Percentiles rank a stretch among this genome's conserved stretches.
Conservation (phyloP, 2,329 filamentous ascomycete species). For the Penicillium sp. region DNA sequence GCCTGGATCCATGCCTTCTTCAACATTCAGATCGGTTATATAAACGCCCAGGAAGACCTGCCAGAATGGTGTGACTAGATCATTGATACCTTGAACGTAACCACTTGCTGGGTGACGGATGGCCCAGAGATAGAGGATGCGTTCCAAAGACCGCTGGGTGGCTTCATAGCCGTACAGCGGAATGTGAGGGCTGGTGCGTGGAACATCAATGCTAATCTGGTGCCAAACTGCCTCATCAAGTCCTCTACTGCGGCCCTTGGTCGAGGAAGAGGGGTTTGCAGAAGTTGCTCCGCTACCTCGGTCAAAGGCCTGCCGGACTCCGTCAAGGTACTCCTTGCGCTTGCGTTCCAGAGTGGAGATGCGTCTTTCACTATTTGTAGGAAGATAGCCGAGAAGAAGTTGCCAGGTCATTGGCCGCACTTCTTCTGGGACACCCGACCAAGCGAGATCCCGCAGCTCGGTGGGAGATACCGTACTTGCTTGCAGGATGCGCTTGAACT, state of each 20-base stretch:
- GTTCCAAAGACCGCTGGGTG: slow-evolving; percentile 88
- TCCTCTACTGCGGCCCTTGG: slow-evolving; percentile 62
- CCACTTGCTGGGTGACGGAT: slow-evolving; percentile 95
- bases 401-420: slow-evolving; percentile 99
- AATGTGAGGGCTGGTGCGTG: slow-evolving; percentile 92
- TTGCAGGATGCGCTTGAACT: slow-evolving; percentile 95
- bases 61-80: slow-evolving; percentile 96
- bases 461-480: slow-evolving; percentile 82
- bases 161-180: slow-evolving; percentile 94
- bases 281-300: slow-evolving; percentile 47
- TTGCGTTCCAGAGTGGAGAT: slow-evolving; percentile 90
- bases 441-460: slow-evolving; percentile 80
- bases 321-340: slow-evolving; percentile 93
- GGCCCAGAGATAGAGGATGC: slow-evolving; percentile 96
- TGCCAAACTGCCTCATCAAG: slow-evolving; percentile 98
- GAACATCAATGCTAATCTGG: slow-evolving; percentile 98
- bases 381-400: slow-evolving; percentile 87
- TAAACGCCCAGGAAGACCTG: slow-evolving; percentile 95
- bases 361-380: slow-evolving; percentile 91
- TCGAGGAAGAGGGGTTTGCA: slow-evolving; percentile 42
- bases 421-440: slow-evolving; percentile 92
- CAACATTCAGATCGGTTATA: slow-evolving; percentile 89
- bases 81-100: slow-evolving; percentile 98
- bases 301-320: slow-evolving; percentile 69
- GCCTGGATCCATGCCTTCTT: slow-evolving; percentile 93